phyloP scores from a whole-genome alignment of 108 stramenopile species.

The Cylindrotheca closterium region DNA sequence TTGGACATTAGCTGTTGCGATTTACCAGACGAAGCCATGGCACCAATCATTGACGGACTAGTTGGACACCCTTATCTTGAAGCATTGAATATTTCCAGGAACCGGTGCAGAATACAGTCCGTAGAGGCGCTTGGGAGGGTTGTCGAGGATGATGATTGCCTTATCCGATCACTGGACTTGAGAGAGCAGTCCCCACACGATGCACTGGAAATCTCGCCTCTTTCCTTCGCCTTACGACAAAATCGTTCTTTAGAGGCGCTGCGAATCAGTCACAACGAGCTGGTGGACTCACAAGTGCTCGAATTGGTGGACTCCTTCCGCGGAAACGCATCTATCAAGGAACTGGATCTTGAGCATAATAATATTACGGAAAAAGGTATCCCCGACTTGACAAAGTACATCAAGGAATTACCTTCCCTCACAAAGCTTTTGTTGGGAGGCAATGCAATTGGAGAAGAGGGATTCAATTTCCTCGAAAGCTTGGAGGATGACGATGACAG shows the following conservation, averaged over 20 bases:
- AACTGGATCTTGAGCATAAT: conserved; percentile 27
- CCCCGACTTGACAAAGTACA: conserved; percentile 4
- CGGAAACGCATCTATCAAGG: conserved; percentile 14
- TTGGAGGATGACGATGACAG: conserved; percentile 29
- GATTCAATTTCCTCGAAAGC: conserved; percentile 10
- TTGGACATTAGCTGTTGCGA: conserved; percentile 22
- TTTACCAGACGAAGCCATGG: conserved; percentile 12
- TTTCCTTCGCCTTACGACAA: conserved; percentile 6
- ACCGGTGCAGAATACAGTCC: neutral
- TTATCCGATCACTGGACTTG: conserved; percentile 9
- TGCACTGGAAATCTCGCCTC: conserved; percentile 13
- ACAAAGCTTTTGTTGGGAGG: conserved; percentile 22
- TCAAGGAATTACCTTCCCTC: conserved; percentile 9
- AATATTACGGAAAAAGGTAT: conserved; percentile 14
- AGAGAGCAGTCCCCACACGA: conserved; percentile 14
- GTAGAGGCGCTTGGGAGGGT: conserved; percentile 12
- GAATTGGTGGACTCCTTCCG: conserved; percentile 12
- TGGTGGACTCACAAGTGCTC: conserved; percentile 8
- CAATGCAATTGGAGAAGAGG: conserved; percentile 29
- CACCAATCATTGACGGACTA: conserved; percentile 2
- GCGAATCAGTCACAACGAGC: conserved; percentile 21
- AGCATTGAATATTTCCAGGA: conserved; percentile 15
- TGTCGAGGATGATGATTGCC: neutral
- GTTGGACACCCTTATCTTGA: conserved; percentile 9
- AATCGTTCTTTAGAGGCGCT: conserved; percentile 6